A percentile compares a stretch with the other conserved stretches of the same genome.
phyloP scores from a whole-genome alignment of 805 yeast species.

The Saturnispora quitensis region DNA sequence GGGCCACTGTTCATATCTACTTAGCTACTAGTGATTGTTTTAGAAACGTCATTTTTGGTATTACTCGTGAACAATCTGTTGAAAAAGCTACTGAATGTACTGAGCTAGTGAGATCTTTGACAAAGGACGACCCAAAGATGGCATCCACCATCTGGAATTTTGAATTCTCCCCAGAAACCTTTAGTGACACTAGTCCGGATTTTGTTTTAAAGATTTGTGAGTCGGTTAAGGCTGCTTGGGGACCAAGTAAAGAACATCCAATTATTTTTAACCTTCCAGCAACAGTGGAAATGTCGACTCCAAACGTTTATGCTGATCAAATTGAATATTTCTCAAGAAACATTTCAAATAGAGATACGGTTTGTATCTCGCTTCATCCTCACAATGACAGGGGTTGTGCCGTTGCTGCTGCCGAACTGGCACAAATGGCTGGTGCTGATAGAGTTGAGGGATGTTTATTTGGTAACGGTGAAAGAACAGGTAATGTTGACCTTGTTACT shows the following conservation, averaged over 20 bases:
- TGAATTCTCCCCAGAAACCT: conserved; percentile 77
- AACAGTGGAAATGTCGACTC: conserved; percentile 74
- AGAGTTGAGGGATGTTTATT: conserved; percentile 80
- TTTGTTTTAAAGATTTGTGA: conserved; percentile 60
- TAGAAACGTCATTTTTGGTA: conserved; percentile 60
- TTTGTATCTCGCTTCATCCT: conserved; percentile 70
- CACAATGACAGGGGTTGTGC: conserved; percentile 85
- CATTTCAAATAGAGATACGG: conserved; percentile 56
- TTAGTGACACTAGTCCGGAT: conserved; percentile 59
- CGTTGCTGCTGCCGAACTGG: conserved; percentile 82
- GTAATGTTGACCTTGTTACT: conserved; percentile 76
- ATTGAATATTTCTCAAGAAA: conserved; percentile 61
- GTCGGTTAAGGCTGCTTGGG: conserved; percentile 71
- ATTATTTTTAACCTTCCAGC: conserved; percentile 79
- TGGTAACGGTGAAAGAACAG: conserved; percentile 85
- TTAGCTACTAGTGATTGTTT: conserved; percentile 70
- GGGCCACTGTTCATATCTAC: conserved; percentile 68
- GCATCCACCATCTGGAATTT: conserved; percentile 57
- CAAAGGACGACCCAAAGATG: conserved; percentile 55
- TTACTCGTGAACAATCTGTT: conserved; percentile 50
- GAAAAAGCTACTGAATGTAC: conserved; percentile 56
- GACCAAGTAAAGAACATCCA: conserved; percentile 52
- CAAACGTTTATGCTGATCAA: conserved; percentile 79
- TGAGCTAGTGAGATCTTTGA: conserved; percentile 50
- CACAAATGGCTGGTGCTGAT: conserved; percentile 79